Conservation (phyloP, 2,329 filamentous ascomycete species). For the Phoma sp. region DNA sequence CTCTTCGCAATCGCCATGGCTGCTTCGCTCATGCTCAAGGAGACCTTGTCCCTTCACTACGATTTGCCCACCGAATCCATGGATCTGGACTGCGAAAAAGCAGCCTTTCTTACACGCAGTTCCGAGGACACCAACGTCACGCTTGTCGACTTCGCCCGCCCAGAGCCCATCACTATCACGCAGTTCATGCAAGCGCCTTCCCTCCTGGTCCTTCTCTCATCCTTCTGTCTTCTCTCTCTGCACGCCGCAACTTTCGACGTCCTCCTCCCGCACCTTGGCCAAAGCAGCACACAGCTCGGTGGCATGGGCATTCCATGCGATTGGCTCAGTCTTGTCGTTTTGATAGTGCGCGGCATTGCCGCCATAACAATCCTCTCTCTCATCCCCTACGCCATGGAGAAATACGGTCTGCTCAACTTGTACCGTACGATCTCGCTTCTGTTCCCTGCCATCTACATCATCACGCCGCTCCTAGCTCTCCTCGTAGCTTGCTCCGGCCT, state of each 20-base stretch:
- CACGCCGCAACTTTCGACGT: conserved; percentile 61
- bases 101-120: conserved; percentile 52
- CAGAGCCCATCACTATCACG: conserved; percentile 52
- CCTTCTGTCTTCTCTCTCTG: conserved; percentile 62
- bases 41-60: conserved; percentile 43
- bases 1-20: conserved; percentile 51
- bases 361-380: conserved; percentile 48
- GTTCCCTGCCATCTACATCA: conserved; percentile 50
- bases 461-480: conserved; percentile 50
- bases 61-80: conserved; percentile 24
- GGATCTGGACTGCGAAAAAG: conserved; percentile 53
- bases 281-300: conserved; percentile 52
- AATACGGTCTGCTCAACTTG: conserved; percentile 51
- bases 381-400: conserved; percentile 47
- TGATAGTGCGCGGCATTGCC: conserved; percentile 51
- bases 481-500: conserved; percentile 44
- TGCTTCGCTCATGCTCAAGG: conserved; percentile 50
- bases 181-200: conserved; percentile 57
- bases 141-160: conserved; percentile 45
- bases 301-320: conserved; percentile 56
- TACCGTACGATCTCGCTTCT: conserved; percentile 51
- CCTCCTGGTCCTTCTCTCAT: conserved; percentile 54
- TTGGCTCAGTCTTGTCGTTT: conserved; percentile 51
- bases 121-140: conserved; percentile 45
- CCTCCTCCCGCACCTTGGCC: conserved; percentile 56